Evolutionary conservation across 805 yeast species (phyloP).

Genomic region (Torulaspora indica): DNA sequence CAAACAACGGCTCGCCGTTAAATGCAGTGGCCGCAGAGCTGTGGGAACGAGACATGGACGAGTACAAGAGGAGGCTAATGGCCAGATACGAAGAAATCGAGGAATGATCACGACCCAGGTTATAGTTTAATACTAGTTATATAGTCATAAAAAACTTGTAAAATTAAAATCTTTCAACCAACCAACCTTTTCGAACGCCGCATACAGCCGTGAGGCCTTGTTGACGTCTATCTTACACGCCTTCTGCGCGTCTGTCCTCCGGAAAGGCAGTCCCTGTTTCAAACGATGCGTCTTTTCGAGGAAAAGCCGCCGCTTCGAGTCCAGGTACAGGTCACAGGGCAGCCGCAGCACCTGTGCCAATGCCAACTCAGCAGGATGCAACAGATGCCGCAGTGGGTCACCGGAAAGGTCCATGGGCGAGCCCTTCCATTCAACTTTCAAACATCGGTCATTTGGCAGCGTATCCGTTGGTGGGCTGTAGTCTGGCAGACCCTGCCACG

Average conservation of each 20-base stretch:
- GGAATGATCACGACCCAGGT: constrained; percentile 1
- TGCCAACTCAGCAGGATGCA: constrained; percentile 88
- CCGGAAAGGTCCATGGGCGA: constrained; percentile 85
- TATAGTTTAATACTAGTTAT: neutral
- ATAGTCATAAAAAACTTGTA: constrained; percentile 38
- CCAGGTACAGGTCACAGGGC: constrained; percentile 79
- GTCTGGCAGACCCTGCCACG: constrained; percentile 73
- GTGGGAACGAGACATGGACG: constrained; percentile 44
- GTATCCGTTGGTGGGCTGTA: constrained; percentile 67
- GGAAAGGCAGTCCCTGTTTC: constrained; percentile 67
- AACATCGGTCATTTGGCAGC: constrained; percentile 61
- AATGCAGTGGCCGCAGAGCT: constrained; percentile 55
- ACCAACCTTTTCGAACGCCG: constrained; percentile 86
- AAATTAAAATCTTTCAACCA: constrained; percentile 82
- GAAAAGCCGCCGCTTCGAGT: constrained; percentile 77
- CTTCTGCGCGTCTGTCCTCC: constrained; percentile 97
- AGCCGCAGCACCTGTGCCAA: constrained; percentile 85
- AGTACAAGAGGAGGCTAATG: constrained; percentile 28
- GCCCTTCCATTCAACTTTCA: constrained; percentile 96
- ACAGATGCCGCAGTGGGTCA: constrained; percentile 66
- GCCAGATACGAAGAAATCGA: constrained; percentile 23
- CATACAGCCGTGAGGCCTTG: constrained; percentile 86
- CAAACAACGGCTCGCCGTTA: constrained; percentile 53
- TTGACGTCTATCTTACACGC: constrained; percentile 96
- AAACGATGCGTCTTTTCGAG: constrained; percentile 80